Evolutionary conservation across 176 grass and related monocot species (phyloP), one percentile per base, ranked within the genome.

Genomic region (Oryza brachyantha): DNA sequence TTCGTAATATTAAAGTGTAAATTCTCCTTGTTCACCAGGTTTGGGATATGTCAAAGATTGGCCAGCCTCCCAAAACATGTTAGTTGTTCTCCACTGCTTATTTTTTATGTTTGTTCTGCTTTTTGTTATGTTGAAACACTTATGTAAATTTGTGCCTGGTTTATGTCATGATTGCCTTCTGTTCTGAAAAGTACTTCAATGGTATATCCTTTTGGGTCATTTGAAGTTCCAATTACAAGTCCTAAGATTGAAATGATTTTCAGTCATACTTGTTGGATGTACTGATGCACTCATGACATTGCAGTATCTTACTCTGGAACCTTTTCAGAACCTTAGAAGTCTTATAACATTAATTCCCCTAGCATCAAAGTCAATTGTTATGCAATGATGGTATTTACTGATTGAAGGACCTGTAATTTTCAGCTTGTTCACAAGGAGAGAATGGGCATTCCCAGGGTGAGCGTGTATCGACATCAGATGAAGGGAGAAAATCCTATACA

Each of bases 11-110:
- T 57, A 57, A 24, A 22, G 21, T 57, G 52, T 73, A 77, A 73
- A 77, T 45, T 25, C 74, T 68, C 46, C 43, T 81, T 72, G 28
- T 77, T 66, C 79, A 68, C 64, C 73, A 98, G 95, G 81, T 98
- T 55, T 98, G 95, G 95, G 95, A 98, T 73, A 98, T 98, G 92
- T 87, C 95, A 77, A 98, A 90, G 87, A 89, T 94, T 83, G 92
- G 90, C 64, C 92, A 93, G 81, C 40, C 90, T 80, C 14, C 82
- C 34, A 98, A 84, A 89, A 66, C 77, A 73, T 89, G 95, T 98
- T 71, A 91, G 90, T 75, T 26, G 32, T 71, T 61, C 60, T 74
- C 74, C 55, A 62, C 31, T 64, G 17, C 45, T 83, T 74, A 61
- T 28, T 70, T 26, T 42, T 75, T 13, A 70, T 48, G 4, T 34